phyloP scores from a whole-genome alignment of 306 rosid genomes.

The Citrullus mucosospermus region DNA sequence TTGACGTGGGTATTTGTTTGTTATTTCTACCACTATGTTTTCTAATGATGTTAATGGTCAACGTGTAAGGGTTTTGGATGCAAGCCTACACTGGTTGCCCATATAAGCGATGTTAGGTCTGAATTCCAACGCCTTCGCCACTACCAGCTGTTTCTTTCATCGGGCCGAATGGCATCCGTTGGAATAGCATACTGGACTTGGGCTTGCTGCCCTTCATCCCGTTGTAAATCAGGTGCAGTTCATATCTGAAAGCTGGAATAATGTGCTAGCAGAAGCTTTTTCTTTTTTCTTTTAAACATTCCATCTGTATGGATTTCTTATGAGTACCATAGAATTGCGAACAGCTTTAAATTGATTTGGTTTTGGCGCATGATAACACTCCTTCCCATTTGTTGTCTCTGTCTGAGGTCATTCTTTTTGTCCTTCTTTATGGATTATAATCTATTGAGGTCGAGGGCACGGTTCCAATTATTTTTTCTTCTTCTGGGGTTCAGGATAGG shows the following conservation, averaged over 20 bases:
- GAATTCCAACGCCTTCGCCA: constrained; percentile 35
- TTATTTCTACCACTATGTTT: constrained; percentile 5
- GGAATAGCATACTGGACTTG: constrained; percentile 42
- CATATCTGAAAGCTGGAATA: background rate
- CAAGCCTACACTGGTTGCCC: constrained; percentile 36
- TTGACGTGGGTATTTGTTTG: constrained; percentile 1
- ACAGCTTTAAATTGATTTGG: background rate
- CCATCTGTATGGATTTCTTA: background rate
- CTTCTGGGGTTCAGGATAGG: constrained; percentile 1
- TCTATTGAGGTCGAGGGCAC: background rate
- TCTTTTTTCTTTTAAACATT: background rate
- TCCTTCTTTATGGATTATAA: background rate
- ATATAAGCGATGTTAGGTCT: constrained; percentile 54
- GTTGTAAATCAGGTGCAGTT: constrained; percentile 7
- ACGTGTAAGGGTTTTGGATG: constrained; percentile 45
- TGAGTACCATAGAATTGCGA: background rate
- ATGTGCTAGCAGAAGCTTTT: background rate
- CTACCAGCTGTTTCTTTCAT: constrained; percentile 45
- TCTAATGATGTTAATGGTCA: constrained; percentile 27
- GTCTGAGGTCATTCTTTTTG: background rate
- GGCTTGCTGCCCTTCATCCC: constrained; percentile 49
- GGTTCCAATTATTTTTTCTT: constrained; percentile 16
- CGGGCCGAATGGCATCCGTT: constrained; percentile 96
- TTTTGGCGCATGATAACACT: background rate
- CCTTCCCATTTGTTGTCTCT: background rate